Evolutionary conservation across 805 yeast species (phyloP), one percentile per base, ranked within the genome.

Genomic region (Candida chauliodis): DNA sequence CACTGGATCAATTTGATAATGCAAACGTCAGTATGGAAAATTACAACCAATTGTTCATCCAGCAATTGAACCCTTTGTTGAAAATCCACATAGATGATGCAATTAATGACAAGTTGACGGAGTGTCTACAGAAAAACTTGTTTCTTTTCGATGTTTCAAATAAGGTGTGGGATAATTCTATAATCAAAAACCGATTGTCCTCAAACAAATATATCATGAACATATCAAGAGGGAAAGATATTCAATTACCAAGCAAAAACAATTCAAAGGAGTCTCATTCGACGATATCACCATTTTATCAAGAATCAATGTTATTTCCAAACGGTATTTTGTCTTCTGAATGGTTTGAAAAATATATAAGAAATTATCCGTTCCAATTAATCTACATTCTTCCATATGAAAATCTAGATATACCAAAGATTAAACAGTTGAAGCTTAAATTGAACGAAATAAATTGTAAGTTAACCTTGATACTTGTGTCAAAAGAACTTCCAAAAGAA

Each of bases 301-400:
- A 50, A 2, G 36, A 47, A n/a, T 65, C 66, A 4, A 46, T 49
- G 21, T 23, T 58, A 22, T 56, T 53, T 32, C 60, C 61, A 18
- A 55, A 58, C 34, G 60, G 64, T 9, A 53, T 59, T 40, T 14
- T 68, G 5, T 55, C 65, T 9, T 38, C 40, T 3, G 45, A 46
- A 23, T 68, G 74, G 74, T 56, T 68, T 34, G 36, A 40, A 22
- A 68, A 66, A 46, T 68, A 68, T 40, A 41, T 46, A 7, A 20
- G 46, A 5, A 44, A 49, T 11, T 33, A 59, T 8, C 72, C 74
- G 3, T 66, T 61, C 46, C 63, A 61, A 1, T 47, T 50, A 10
- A 49, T 68, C 5, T 44, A 50, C 28, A 43, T 48, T 1, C 40
- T 49, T 15, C 34, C 40, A 5, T 48, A 62, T 20, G 45, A 51